Conservation (phyloP, 1,284 basidiomycete species). For the Cutaneotrichosporon sp. region DNA sequence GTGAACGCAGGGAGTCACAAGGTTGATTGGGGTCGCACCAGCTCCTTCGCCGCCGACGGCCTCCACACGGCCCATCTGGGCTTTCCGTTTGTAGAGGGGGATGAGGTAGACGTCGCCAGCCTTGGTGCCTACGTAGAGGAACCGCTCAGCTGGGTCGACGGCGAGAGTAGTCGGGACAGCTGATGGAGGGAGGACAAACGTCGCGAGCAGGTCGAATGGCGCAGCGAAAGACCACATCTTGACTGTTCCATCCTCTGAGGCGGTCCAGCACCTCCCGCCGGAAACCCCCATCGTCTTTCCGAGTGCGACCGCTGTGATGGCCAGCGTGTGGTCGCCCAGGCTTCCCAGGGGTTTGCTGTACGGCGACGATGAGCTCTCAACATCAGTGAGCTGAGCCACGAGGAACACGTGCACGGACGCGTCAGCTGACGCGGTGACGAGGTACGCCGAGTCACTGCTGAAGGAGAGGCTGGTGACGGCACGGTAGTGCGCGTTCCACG, state of each 20-base stretch:
- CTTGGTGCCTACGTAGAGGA: slow-evolving; percentile 77
- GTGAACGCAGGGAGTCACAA: slow-evolving; percentile 39
- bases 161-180: slow-evolving; percentile 58
- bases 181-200: slow-evolving; percentile 75
- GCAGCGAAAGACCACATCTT: slow-evolving; percentile 88
- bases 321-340: slow-evolving; percentile 86
- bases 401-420: slow-evolving; percentile 86
- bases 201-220: slow-evolving; percentile 69
- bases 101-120: slow-evolving; percentile 74
- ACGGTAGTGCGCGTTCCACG: slow-evolving; percentile 95
- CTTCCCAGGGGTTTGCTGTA: slow-evolving; percentile 67
- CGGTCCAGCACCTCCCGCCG: slow-evolving; percentile 60
- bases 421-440: slow-evolving; percentile 86
- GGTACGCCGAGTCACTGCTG: slow-evolving; percentile 71
- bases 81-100: slow-evolving; percentile 69
- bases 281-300: slow-evolving; percentile 56
- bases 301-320: slow-evolving; percentile 76
- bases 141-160: slow-evolving; percentile 79
- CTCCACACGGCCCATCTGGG: slow-evolving; percentile 57
- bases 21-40: slow-evolving; percentile 63
- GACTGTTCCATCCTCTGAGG: slow-evolving; percentile 84
- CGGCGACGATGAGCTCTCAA: slow-evolving; percentile 15
- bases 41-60: slow-evolving; percentile 73
- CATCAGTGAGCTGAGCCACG: slow-evolving; percentile 58
- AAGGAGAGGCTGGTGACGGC: slow-evolving; percentile 78